Evolutionary conservation across 2,329 filamentous ascomycete genomes (phyloP).

Genomic region (Ceratocystis destructans): DNA sequence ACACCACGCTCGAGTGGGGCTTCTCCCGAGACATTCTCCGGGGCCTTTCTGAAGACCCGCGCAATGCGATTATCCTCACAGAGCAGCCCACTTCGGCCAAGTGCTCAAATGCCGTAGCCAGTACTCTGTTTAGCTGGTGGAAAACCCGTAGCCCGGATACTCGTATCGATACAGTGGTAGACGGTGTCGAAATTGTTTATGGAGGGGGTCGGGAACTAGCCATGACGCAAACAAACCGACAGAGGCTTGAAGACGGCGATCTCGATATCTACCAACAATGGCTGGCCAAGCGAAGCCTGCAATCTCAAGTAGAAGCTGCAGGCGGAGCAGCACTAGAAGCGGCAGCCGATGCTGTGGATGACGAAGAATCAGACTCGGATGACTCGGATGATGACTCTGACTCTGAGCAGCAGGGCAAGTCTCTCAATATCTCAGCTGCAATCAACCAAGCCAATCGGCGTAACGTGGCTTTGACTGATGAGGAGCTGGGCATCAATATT

Average conservation of each 20-base stretch:
- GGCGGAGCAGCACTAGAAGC: slow-evolving; percentile 56
- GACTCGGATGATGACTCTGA: slow-evolving; percentile 82
- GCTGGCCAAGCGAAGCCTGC: slow-evolving; percentile 73
- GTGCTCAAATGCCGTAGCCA: slow-evolving; percentile 37
- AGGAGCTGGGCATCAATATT: slow-evolving; percentile 83
- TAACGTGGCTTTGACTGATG: slow-evolving; percentile 74
- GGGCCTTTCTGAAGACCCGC: slow-evolving; percentile 57
- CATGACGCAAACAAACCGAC: slow-evolving; percentile 46
- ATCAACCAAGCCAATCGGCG: slow-evolving; percentile 72
- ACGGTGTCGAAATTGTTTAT: slow-evolving; percentile 52
- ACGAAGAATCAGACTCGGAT: slow-evolving; percentile 74
- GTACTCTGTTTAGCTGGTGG: slow-evolving; percentile 69
- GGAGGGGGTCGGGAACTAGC: slow-evolving; percentile 49
- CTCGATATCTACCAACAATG: slow-evolving; percentile 79
- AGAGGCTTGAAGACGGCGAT: slow-evolving; percentile 61
- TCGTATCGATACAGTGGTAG: slow-evolving; percentile 41
- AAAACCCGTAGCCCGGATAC: slow-evolving; percentile 49
- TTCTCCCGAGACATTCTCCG: slow-evolving; percentile 73
- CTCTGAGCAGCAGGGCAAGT: slow-evolving; percentile 78
- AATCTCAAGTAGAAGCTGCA: slow-evolving; percentile 57
- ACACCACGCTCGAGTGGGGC: slow-evolving; percentile 84
- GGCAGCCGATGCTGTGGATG: slow-evolving; percentile 53
- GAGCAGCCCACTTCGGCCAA: slow-evolving; percentile 49
- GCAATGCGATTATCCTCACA: slow-evolving; percentile 77
- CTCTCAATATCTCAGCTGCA: slow-evolving; percentile 74